A percentile compares a stretch with the other conserved stretches of the same genome.
Conservation (phyloP, 2,329 filamentous ascomycete genomes). For the Lasiodiplodia sp. region DNA sequence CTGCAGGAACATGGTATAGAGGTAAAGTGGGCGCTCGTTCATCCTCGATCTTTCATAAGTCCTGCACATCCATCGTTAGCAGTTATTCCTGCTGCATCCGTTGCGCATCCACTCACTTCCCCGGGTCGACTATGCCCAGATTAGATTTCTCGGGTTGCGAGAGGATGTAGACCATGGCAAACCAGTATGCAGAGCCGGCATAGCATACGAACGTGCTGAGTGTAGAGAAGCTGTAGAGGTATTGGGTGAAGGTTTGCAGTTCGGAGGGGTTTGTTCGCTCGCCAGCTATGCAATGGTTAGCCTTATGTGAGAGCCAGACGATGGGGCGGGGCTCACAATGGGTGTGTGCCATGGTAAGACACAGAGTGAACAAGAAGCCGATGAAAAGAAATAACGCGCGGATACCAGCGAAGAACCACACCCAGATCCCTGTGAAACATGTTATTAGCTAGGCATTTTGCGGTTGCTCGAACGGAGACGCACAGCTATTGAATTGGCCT, state of each 20-base stretch:
- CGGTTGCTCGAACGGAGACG: slow-evolving; percentile 44
- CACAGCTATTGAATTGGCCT: slow-evolving; percentile 70
- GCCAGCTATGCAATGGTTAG: slow-evolving; percentile 42
- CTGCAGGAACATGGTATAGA: slow-evolving; percentile 73
- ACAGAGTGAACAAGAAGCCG: slow-evolving; percentile 77
- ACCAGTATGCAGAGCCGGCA: slow-evolving; percentile 76
- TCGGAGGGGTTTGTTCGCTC: slow-evolving; percentile 71
- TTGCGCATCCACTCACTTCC: slow-evolving; percentile 49
- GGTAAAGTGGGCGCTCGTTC: slow-evolving; percentile 86
- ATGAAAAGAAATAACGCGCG: slow-evolving; percentile 79
- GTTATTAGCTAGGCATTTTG: slow-evolving; percentile 32
- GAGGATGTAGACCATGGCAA: slow-evolving; percentile 82
- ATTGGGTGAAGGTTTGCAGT: slow-evolving; percentile 68
- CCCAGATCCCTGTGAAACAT: slow-evolving; percentile 73
- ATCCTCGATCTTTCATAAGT: slow-evolving; percentile 73
- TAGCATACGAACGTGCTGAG: slow-evolving; percentile 80
- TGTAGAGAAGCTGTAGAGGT: slow-evolving; percentile 66
- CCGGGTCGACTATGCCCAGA: slow-evolving; percentile 76
- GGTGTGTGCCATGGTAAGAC: slow-evolving; percentile 85
- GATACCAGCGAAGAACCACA: slow-evolving; percentile 86
- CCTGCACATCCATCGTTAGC: background rate
- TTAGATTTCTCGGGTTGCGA: slow-evolving; percentile 66
- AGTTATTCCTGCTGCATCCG: background rate
- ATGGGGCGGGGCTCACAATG: slow-evolving; percentile 55
- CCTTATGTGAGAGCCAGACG: background rate